phyloP scores from a whole-genome alignment of 441 rosid genomes.

The Arabidopsis lyrata region DNA sequence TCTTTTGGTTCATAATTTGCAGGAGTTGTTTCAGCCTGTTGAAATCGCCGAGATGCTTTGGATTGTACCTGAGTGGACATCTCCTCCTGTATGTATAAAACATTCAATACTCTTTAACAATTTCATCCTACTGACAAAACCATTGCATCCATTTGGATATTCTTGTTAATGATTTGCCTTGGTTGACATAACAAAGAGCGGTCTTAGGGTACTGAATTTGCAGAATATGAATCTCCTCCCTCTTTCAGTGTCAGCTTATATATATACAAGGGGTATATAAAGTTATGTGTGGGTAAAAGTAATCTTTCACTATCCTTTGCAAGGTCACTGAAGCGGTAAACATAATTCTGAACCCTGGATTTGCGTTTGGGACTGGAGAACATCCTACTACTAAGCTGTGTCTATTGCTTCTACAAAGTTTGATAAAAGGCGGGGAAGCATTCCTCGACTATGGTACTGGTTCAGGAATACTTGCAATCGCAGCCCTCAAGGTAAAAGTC shows the following conservation, averaged over 20 bases:
- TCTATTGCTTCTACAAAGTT: slow-evolving; percentile 60
- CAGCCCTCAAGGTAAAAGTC: slow-evolving; percentile 76
- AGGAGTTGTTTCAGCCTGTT: slow-evolving; percentile 83
- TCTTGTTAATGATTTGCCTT: slow-evolving; percentile 5
- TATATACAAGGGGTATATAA: not conserved
- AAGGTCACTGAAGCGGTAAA: slow-evolving; percentile 71
- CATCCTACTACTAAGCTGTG: slow-evolving; percentile 84
- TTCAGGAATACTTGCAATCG: slow-evolving; percentile 90
- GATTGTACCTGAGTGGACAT: slow-evolving; percentile 85
- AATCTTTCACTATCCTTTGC: slow-evolving; percentile 10
- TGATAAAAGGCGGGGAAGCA: slow-evolving; percentile 77
- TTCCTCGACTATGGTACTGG: slow-evolving; percentile 94
- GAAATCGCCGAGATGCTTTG: slow-evolving; percentile 77
- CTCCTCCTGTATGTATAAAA: slow-evolving; percentile 73
- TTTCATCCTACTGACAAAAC: slow-evolving; percentile 19
- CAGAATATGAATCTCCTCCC: slow-evolving; percentile 1
- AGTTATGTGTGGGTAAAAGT: not conserved
- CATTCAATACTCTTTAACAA: slow-evolving; percentile 36
- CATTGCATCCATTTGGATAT: not conserved
- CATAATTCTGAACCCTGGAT: slow-evolving; percentile 83
- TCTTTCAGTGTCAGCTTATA: slow-evolving; percentile 1
- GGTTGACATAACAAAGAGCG: not conserved
- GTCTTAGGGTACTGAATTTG: not conserved
- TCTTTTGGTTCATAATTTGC: slow-evolving; percentile 33
- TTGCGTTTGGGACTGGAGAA: slow-evolving; percentile 95